Base-by-base conservation (phyloP, 1,284 basidiomycete genomes). In the Cutaneotrichosporon cavernicola region DNA sequence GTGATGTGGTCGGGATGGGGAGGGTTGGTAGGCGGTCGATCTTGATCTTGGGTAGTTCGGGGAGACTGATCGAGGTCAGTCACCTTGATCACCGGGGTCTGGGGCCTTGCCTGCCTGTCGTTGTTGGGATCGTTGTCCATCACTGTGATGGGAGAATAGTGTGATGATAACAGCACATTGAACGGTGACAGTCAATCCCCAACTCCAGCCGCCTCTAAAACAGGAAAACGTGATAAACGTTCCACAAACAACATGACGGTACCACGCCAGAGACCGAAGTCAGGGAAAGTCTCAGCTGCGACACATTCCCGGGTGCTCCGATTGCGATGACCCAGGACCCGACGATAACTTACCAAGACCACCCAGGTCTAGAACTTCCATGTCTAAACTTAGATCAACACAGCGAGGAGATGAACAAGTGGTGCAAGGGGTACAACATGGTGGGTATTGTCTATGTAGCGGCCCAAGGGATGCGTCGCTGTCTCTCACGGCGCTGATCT, bases 381-480 rank as follows among this genome's bases (percentile, higher is more conserved):
- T 14, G 7, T 47, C 46, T 47, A 14, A 9, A 11, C 16, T 22
- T 22, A 18, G 16, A 47, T 22, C 26, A n/a, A 36, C 46, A 18
- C 16, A 18, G 2, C 46, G 46, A 47, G 11, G 46, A 47, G 11
- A 18, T n/a, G 21, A 47, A 18, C 46, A 47, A 5, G 21, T 18
- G 49, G 22, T 52, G 51, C 51, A 53, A 53, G 14, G 36, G 22
- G 38, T 56, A 56, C 55, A 56, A 56, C 55, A 56, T 56, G 55
- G 38, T 26, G 13, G 55, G 38, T 56, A 56, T 56, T 10, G 5
- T 40, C 36, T 36, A 46, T 46, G 18, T n/a, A n/a, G 43, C 43
- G 5, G 7, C 51, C 31, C 51, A 16, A 11, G 43, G 6, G 43
- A 46, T 46, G 43, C 43, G 43, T 51, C 5, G 47, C n/a, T 22